Evolutionary conservation across 768 basidiomycete species (phyloP), one percentile per base, ranked within the genome.

Genomic region (Russula sp.): DNA sequence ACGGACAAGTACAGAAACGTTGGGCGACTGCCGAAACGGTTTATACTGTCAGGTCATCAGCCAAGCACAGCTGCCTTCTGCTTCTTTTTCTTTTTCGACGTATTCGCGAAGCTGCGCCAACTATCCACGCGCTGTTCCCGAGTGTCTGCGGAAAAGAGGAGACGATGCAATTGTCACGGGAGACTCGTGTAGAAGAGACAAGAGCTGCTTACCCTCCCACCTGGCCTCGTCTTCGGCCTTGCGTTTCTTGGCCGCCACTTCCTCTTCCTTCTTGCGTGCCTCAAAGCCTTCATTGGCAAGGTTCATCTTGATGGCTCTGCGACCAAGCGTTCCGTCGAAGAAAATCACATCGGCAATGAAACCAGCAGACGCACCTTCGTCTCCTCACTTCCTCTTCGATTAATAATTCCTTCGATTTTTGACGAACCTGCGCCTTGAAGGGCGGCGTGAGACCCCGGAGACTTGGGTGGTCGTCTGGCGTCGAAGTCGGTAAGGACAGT

Each of bases 181-280:
- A 20, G 45, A 31, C 22, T 14, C 6, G 22, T 31, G 62, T 37
- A 53, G 31, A 61, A 32, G 16, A 32, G 31, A 56, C 32, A 14
- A 18, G 49, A 69, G 76, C 42, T 66, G 92, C 93, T 42, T 66
- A 93, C 93, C 91, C 79, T 96, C 94, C 94, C 94, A 97, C 31
- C 74, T 76, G 68, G 86, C 88, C 68, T 95, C 91, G 6, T 94
- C 91, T 68, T 95, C 92, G 1, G 81, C 88, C 75, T 96, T 96
- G 58, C 94, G 82, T 74, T 96, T 96, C 76, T 75, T 85, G 40
- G 84, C 70, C 27, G 79, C 75, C 11, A 88, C 80, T 68, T 94
- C 94, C 61, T 93, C 91, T 57, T 97, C 94, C 72, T 92, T 94
- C 79, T 88, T 91, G 69, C 87, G 82, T n/a, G 94, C 94, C 71